Evolutionary conservation across 2,329 filamentous ascomycete species (phyloP).

Genomic region (Alternaria sp.): DNA sequence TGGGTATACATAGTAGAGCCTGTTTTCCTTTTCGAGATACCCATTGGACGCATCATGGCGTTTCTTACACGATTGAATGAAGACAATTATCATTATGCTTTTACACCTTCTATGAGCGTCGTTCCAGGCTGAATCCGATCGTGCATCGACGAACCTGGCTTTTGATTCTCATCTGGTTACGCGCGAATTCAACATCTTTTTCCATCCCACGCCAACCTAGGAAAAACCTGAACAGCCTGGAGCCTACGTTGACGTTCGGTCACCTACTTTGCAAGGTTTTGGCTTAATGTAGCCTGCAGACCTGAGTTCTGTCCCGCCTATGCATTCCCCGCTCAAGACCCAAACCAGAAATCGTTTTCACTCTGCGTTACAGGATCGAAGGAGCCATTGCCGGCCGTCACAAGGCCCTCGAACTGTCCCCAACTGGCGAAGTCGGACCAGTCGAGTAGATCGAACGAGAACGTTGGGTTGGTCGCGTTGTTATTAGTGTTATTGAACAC

Average conservation of each 20-base stretch:
- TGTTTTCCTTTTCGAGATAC: background rate
- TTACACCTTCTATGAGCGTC: background rate
- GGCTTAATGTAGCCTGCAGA: too few relatives aligned
- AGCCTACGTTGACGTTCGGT: background rate
- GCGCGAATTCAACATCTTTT: too few relatives aligned
- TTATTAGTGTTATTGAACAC: background rate
- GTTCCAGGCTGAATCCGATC: background rate
- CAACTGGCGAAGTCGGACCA: slow-evolving; percentile 46
- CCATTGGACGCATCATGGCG: background rate
- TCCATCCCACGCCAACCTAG: too few relatives aligned
- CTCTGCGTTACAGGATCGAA: slow-evolving; percentile 39
- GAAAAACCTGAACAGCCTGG: background rate
- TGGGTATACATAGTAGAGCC: background rate
- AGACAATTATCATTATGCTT: background rate
- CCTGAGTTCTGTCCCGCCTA: too few relatives aligned
- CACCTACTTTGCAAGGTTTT: too few relatives aligned
- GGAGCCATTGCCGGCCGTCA: slow-evolving; percentile 43
- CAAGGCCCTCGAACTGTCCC: slow-evolving; percentile 48
- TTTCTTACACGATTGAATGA: background rate
- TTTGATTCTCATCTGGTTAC: too few relatives aligned
- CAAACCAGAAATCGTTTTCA: slow-evolving; percentile 8
- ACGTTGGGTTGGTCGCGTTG: background rate
- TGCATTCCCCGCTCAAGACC: background rate
- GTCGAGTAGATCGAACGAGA: slow-evolving; percentile 31
- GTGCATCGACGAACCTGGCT: too few relatives aligned